Evolutionary conservation across 2,329 filamentous ascomycete genomes (phyloP).

Genomic region (Lomentospora prolificans): DNA sequence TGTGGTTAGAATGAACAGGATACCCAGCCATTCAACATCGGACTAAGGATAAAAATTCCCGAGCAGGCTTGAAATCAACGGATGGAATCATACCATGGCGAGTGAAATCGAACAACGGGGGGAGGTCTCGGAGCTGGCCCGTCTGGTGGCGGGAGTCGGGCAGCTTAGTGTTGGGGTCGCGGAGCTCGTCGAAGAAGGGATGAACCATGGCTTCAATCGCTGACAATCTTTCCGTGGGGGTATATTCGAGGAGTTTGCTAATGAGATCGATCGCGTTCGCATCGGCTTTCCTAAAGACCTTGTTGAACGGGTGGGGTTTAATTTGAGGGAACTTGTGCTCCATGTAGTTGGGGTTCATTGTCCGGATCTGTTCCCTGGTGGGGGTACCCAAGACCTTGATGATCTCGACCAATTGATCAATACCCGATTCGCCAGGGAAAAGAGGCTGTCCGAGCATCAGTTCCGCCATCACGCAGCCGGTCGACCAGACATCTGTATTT

Average conservation of each 20-base stretch:
- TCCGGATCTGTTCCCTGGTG: constrained; percentile 94
- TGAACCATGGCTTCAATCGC: constrained; percentile 97
- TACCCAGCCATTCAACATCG: background rate
- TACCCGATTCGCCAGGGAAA: constrained; percentile 96
- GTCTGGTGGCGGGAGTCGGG: constrained; percentile 89
- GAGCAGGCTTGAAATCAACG: too few species aligned
- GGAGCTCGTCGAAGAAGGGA: constrained; percentile 94
- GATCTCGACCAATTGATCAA: constrained; percentile 97
- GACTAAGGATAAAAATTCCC: constrained; percentile 5
- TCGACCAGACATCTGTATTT: constrained; percentile 93
- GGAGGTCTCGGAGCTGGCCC: constrained; percentile 70
- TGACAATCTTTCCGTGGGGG: constrained; percentile 85
- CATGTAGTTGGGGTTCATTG: constrained; percentile 99
- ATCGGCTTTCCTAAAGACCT: constrained; percentile 97
- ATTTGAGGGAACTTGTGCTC: constrained; percentile 99
- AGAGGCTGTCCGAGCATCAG: constrained; percentile 96
- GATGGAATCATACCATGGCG: constrained; percentile 94
- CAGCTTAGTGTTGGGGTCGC: constrained; percentile 81
- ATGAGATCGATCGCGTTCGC: constrained; percentile 90
- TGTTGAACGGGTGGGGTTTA: constrained; percentile 98
- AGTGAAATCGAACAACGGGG: constrained; percentile 84
- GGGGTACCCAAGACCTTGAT: constrained; percentile 98
- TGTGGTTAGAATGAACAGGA: constrained; percentile 8
- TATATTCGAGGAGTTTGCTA: constrained; percentile 89
- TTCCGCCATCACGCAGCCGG: constrained; percentile 98